phyloP scores from a whole-genome alignment of 2,329 filamentous ascomycete species.

The Sporothrix variecibatus region DNA sequence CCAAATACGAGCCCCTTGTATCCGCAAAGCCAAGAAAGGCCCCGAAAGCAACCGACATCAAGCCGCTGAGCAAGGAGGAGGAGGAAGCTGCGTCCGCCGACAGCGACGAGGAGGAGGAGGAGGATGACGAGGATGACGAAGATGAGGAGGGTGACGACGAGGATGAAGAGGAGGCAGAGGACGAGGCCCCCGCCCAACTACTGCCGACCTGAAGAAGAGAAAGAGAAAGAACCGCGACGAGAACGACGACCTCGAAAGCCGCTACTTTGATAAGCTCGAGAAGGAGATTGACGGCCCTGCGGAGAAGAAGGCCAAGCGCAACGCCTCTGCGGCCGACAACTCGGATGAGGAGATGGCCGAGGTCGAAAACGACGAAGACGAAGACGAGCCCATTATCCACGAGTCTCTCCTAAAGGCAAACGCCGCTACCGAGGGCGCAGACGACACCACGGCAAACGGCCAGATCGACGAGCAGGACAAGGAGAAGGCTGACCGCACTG shows the following conservation, averaged over 20 bases:
- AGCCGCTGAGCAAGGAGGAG: conserved; percentile 24
- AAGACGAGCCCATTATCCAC: conserved; percentile 21
- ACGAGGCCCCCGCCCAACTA: conserved; percentile 40
- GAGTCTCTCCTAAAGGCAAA: conserved; percentile 22
- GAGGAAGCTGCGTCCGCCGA: conserved; percentile 8
- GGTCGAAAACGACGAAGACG: conserved; percentile 49
- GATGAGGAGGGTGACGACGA: conserved; percentile 38
- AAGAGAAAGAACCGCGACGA: conserved; percentile 63
- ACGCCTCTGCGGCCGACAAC: conserved; percentile 41
- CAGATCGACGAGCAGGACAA: conserved; percentile 50
- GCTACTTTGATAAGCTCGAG: conserved; percentile 67
- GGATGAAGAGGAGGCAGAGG: conserved; percentile 42
- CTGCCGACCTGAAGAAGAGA: conserved; percentile 55
- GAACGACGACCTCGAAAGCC: conserved; percentile 69
- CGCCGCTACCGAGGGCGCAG: conserved; percentile 39
- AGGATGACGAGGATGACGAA: conserved; percentile 24
- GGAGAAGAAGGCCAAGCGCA: conserved; percentile 55
- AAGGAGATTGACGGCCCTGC: conserved; percentile 46
- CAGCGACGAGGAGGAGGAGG: conserved; percentile 23
- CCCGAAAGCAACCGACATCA: conserved; percentile 15
- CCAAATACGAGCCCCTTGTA: conserved; percentile 44
- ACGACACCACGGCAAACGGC: conserved; percentile 39
- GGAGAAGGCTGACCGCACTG: conserved; percentile 84
- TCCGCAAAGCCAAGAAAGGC: conserved; percentile 16
- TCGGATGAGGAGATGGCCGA: conserved; percentile 41